Conservation (phyloP, 139 green algal species). For the Tetradesmus obliquus region DNA sequence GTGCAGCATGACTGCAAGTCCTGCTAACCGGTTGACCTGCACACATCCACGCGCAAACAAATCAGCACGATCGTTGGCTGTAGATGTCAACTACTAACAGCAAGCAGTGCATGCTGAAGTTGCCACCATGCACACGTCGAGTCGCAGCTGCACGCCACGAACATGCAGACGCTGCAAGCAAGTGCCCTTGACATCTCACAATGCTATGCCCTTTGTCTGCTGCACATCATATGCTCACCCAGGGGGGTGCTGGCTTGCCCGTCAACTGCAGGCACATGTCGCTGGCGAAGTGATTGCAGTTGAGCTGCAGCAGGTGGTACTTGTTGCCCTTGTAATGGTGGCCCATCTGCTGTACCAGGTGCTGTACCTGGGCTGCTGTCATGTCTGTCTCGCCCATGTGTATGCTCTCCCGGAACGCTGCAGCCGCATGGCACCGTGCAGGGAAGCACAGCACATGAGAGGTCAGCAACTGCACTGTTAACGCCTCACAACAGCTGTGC, state of each 20-base stretch:
- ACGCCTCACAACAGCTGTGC: too few relatives aligned
- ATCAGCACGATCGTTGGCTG: neutral
- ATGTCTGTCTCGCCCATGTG: constrained; percentile 78
- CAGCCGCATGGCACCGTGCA: constrained; percentile 38
- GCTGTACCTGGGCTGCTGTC: constrained; percentile 74
- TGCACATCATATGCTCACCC: constrained; percentile 55
- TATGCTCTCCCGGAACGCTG: constrained; percentile 76
- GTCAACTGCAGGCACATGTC: constrained; percentile 80
- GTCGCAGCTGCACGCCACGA: neutral
- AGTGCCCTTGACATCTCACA: neutral
- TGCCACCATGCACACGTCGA: neutral
- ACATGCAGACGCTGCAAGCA: neutral
- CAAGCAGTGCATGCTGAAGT: neutral
- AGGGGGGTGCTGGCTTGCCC: constrained; percentile 71
- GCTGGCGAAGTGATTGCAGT: constrained; percentile 84
- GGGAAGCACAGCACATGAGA: neutral
- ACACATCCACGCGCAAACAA: constrained; percentile 9
- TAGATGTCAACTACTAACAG: neutral
- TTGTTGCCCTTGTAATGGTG: constrained; percentile 82
- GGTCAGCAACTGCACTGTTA: neutral
- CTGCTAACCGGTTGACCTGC: constrained; percentile 90
- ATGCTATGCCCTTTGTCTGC: neutral
- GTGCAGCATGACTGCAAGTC: constrained; percentile 84
- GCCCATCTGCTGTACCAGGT: constrained; percentile 80
- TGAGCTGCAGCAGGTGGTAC: constrained; percentile 92